Conservation (phyloP, 441 rosid genomes). For the Populus hybrid region DNA sequence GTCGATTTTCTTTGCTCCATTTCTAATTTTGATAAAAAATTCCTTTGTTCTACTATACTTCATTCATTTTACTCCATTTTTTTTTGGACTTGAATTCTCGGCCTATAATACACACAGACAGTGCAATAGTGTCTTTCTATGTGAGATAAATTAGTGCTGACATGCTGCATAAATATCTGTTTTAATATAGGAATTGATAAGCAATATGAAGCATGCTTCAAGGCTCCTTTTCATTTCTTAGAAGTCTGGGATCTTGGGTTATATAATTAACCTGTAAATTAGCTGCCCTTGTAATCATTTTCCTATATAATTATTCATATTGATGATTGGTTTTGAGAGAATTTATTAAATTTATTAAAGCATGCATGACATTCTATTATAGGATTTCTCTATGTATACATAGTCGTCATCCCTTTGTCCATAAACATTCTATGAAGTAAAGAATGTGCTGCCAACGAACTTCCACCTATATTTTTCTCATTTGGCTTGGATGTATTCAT, state of each 20-base stretch:
- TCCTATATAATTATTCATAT: background rate
- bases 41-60: background rate
- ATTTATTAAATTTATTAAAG: background rate
- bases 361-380: background rate
- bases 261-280: background rate
- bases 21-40: background rate
- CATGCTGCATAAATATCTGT: background rate
- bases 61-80: background rate
- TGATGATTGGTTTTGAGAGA: background rate
- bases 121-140: background rate
- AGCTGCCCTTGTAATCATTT: background rate
- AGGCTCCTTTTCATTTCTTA: background rate
- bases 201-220: background rate
- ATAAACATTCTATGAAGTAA: background rate
- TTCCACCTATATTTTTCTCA: background rate
- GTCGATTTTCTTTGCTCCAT: background rate
- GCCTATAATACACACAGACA: background rate
- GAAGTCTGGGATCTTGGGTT: background rate
- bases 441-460: background rate
- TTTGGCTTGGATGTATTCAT: slow-evolving; percentile 2
- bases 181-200: background rate
- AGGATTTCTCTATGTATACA: background rate
- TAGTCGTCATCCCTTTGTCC: background rate
- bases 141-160: background rate
- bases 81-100: background rate